A percentile compares a stretch with the other conserved stretches of the same genome.
Evolutionary conservation across 257 asterid genomes (phyloP).

Genomic region (Plantago elongata): DNA sequence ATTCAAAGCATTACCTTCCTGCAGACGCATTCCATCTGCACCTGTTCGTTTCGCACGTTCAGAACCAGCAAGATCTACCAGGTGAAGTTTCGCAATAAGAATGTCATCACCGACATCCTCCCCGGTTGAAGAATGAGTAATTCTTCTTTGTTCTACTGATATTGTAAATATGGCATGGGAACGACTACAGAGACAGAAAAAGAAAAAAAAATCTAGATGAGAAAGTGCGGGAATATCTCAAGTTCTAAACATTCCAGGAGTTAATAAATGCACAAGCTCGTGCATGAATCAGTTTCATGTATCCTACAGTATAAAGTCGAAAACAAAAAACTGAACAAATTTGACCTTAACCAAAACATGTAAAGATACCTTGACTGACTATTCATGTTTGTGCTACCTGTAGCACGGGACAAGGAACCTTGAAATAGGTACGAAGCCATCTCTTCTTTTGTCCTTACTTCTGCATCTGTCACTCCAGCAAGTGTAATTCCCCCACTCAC

Average conservation of each 20-base stretch:
- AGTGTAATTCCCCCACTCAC: slow-evolving; percentile 83
- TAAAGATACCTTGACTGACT: slow-evolving; percentile 74
- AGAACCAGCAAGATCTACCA: slow-evolving; percentile 98
- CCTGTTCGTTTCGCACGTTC: slow-evolving; percentile 98
- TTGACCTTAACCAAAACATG: background rate
- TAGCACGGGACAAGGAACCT: slow-evolving; percentile 91
- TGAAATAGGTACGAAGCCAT: slow-evolving; percentile 76
- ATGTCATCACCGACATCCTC: slow-evolving; percentile 77
- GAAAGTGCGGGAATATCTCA: background rate
- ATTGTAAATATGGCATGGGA: slow-evolving; percentile 99
- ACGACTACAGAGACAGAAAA: slow-evolving; percentile 45
- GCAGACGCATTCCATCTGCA: slow-evolving; percentile 88
- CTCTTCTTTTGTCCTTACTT: slow-evolving; percentile 82
- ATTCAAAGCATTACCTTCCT: slow-evolving; percentile 61
- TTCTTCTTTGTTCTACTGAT: slow-evolving; percentile 79
- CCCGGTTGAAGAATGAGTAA: slow-evolving; percentile 31
- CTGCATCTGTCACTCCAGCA: slow-evolving; percentile 96
- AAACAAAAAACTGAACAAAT: background rate
- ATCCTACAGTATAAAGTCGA: background rate
- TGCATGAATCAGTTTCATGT: background rate
- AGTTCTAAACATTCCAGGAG: too few relatives aligned
- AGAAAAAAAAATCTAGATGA: background rate
- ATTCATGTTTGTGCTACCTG: slow-evolving; percentile 98
- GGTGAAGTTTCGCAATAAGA: slow-evolving; percentile 79
- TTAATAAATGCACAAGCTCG: too few relatives aligned